A percentile compares a stretch with the other conserved stretches of the same genome.
Conservation (phyloP, 148 eudicot genomes). For the Mesembryanthemum crystallinum region DNA sequence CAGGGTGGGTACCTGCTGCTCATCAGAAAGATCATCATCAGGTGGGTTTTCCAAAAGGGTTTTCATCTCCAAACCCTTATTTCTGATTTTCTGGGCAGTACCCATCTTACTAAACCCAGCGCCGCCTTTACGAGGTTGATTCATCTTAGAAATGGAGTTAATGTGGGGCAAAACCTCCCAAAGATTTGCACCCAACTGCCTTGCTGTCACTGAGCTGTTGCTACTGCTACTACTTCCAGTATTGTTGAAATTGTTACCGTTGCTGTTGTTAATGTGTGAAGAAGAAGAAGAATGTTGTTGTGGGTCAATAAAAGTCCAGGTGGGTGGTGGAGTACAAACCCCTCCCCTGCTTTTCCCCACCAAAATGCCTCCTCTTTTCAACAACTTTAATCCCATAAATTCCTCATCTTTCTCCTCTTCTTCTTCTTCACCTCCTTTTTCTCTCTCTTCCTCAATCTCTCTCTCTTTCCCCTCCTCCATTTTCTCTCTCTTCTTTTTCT, state of each 20-base stretch:
- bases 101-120: background rate
- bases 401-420: conserved; percentile 43
- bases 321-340: conserved; percentile 70
- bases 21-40: conserved; percentile 31
- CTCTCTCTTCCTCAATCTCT: conserved; percentile 38
- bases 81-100: conserved; percentile 17
- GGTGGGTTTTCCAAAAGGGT: conserved; percentile 27
- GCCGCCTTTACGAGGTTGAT: conserved; percentile 6
- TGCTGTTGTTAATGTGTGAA: background rate
- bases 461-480: conserved; percentile 16
- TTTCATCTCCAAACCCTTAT: conserved; percentile 35
- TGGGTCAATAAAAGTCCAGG: conserved; percentile 51
- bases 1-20: conserved; percentile 36
- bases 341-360: conserved; percentile 63
- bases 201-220: conserved; percentile 45
- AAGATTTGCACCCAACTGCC: conserved; percentile 73
- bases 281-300: background rate
- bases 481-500: conserved; percentile 8
- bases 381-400: conserved; percentile 64
- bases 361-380: conserved; percentile 45
- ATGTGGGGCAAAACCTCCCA: conserved; percentile 60
- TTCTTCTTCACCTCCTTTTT: conserved; percentile 37
- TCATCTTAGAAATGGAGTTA: conserved; percentile 39
- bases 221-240: background rate
- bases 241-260: background rate